phyloP scores from a whole-genome alignment of 2,329 filamentous ascomycete species.

The Bipolaris gigantea region DNA sequence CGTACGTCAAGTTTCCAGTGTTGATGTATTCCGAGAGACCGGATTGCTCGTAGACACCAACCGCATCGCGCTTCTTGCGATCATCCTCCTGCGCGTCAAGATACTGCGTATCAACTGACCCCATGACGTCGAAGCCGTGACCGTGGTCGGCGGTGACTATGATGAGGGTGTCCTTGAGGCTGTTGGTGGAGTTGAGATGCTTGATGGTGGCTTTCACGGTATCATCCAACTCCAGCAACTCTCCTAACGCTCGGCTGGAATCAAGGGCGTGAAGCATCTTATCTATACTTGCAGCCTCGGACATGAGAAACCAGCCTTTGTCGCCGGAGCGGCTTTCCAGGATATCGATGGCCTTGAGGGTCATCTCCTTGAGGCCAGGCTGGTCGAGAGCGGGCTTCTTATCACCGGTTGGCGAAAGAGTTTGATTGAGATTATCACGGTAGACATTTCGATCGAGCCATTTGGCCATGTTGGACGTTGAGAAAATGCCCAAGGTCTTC shows the following conservation, averaged over 20 bases:
- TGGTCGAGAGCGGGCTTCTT: slow-evolving; percentile 69
- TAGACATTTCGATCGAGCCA: slow-evolving; percentile 87
- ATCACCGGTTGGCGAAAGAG: slow-evolving; percentile 70
- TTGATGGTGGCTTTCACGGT: slow-evolving; percentile 74
- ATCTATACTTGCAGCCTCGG: slow-evolving; percentile 81
- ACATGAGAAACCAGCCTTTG: slow-evolving; percentile 85
- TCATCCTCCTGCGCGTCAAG: slow-evolving; percentile 65
- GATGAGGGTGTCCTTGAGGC: slow-evolving; percentile 75
- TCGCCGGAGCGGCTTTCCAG: slow-evolving; percentile 66
- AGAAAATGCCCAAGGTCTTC: slow-evolving; percentile 77
- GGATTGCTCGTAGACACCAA: slow-evolving; percentile 73
- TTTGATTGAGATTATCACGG: slow-evolving; percentile 67
- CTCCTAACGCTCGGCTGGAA: slow-evolving; percentile 62
- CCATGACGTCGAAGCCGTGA: slow-evolving; percentile 86
- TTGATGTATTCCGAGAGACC: slow-evolving; percentile 76
- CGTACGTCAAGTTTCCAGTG: slow-evolving; percentile 63
- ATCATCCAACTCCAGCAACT: slow-evolving; percentile 83
- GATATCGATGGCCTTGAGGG: slow-evolving; percentile 80
- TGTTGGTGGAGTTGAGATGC: slow-evolving; percentile 66
- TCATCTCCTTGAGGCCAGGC: slow-evolving; percentile 87
- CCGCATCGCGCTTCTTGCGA: slow-evolving; percentile 72
- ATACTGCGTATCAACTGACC: slow-evolving; percentile 79
- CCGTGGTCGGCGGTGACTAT: slow-evolving; percentile 86
- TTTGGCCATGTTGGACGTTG: slow-evolving; percentile 72
- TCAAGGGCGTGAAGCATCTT: slow-evolving; percentile 75